Conservation (phyloP, 345 rosid genomes). For the Arabidopsis arenosa region DNA sequence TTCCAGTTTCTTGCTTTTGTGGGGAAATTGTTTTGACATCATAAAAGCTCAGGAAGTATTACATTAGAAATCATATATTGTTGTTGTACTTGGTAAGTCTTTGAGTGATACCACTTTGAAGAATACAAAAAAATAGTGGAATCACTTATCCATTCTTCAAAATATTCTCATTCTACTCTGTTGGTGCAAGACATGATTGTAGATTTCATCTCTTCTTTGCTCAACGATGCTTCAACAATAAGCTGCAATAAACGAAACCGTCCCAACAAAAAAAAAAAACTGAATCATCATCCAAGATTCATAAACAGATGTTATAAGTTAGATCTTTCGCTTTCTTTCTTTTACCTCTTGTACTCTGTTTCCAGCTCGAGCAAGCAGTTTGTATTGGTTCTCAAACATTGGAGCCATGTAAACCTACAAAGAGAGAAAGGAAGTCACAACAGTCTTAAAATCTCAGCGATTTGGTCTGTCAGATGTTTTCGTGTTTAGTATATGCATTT, state of each 20-base stretch:
- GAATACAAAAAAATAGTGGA: constrained; percentile 7
- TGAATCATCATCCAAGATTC: not conserved
- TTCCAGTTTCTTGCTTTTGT: too few relatives aligned
- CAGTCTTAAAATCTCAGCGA: not conserved
- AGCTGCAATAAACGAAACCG: constrained; percentile 51
- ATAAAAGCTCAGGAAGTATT: not conserved
- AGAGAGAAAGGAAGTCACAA: not conserved
- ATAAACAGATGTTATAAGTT: not conserved
- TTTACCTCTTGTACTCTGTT: constrained; percentile 97
- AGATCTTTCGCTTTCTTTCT: constrained; percentile 24
- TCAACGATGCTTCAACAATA: constrained; percentile 73
- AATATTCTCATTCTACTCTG: constrained; percentile 55
- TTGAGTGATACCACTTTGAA: constrained; percentile 18
- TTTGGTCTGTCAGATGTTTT: not conserved
- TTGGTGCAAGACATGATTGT: constrained; percentile 76
- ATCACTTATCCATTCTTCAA: constrained; percentile 25
- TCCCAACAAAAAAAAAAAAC: not conserved
- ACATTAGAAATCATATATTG: constrained; percentile 8
- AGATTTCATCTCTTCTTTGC: constrained; percentile 83
- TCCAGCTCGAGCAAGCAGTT: constrained; percentile 89
- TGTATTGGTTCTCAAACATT: constrained; percentile 83
- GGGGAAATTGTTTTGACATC: too few relatives aligned
- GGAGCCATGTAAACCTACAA: constrained; percentile 88
- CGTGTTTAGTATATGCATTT: not conserved
- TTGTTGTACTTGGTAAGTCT: constrained; percentile 20